Base-by-base conservation (phyloP, 768 basidiomycete genomes). In the Mycena latifolia region DNA sequence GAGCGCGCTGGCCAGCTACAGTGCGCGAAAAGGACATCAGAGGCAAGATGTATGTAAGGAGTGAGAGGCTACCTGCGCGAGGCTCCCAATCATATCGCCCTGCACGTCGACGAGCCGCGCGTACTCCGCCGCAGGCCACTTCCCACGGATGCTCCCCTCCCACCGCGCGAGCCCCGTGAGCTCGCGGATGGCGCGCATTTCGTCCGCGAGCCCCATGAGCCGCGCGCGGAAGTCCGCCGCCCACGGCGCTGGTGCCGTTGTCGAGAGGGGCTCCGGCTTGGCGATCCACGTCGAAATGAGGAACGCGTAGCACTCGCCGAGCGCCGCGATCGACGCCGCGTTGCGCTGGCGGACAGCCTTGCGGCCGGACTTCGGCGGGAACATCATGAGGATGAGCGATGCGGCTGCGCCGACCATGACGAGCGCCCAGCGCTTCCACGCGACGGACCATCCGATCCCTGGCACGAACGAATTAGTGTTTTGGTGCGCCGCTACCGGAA, bases 381-480 rank as follows among this genome's bases (percentile, higher is more conserved):
- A 75, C 69, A 87, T 76, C 82, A 87, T 86, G 54, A 88, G 72
- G 63, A 88, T 77, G 74, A 85, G 86, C 0, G 83, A 83, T 2
- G 85, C 87, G 5, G 79, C 80, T 59, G 77, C 82, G 17, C 88
- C 86, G n/a, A 86, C 84, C 39, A 84, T 72, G 41, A 88, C 86
- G 2, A 86, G 76, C 0, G 84, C 74, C 63, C 81, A 86, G 51
- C 88, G 77, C 65, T 77, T 77, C 83, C 88, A 88, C 0, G 86
- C 84, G 35, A 88, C 75, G 2, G 73, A 71, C 75, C 85, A 86
- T 2, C 88, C 88, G 6, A 83, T 76, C 3, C 72, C 72, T 68
- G 22, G 15, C 37, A 17, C 15, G 9, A 37, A 14, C 37, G 37
- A 37, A n/a, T n/a, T 33, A 33, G 31, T 33, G 5, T 33, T 33